Conservation (phyloP, 106 monocot species). For the Amphibolis antarctica region DNA sequence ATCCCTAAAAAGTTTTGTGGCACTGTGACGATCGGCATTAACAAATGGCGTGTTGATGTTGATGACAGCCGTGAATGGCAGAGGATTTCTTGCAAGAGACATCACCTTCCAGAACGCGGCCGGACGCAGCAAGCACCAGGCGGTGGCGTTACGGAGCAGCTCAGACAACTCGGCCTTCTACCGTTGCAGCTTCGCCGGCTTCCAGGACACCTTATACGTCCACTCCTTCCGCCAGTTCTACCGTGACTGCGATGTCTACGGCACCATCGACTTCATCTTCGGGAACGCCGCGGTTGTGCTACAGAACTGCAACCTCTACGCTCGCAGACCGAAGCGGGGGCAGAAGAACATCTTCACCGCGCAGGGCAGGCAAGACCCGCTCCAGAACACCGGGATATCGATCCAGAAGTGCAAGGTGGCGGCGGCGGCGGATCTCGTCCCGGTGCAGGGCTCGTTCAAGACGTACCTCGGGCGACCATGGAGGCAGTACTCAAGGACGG, state of each 20-base stretch:
- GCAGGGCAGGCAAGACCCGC: constrained; percentile 30
- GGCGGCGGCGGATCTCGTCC: constrained; percentile 16
- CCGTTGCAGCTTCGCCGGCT: constrained; percentile 27
- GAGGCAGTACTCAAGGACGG: constrained; percentile 31
- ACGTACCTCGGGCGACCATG: constrained; percentile 35
- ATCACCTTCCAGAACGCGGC: constrained; percentile 33
- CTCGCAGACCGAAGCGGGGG: constrained; percentile 11
- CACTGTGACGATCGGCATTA: too few species aligned
- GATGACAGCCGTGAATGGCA: constrained; percentile 20
- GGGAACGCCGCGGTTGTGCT: constrained; percentile 37
- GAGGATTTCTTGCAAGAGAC: constrained; percentile 19
- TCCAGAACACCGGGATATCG: constrained; percentile 34
- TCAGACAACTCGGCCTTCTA: constrained; percentile 38
- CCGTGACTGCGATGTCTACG: constrained; percentile 25
- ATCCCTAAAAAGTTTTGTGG: neutral
- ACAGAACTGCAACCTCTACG: constrained; percentile 25
- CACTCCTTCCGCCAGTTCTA: constrained; percentile 50
- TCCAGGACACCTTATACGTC: constrained; percentile 47
- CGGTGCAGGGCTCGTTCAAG: constrained; percentile 6
- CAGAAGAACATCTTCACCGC: constrained; percentile 46
- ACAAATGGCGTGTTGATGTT: neutral
- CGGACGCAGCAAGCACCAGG: constrained; percentile 40
- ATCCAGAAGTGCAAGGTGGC: constrained; percentile 25
- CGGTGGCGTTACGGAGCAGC: constrained; percentile 37
- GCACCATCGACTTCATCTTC: constrained; percentile 57